Evolutionary conservation across 2,329 filamentous ascomycete genomes (phyloP), one percentile per base, ranked within the genome.

Genomic region (Elsinoe perseae): DNA sequence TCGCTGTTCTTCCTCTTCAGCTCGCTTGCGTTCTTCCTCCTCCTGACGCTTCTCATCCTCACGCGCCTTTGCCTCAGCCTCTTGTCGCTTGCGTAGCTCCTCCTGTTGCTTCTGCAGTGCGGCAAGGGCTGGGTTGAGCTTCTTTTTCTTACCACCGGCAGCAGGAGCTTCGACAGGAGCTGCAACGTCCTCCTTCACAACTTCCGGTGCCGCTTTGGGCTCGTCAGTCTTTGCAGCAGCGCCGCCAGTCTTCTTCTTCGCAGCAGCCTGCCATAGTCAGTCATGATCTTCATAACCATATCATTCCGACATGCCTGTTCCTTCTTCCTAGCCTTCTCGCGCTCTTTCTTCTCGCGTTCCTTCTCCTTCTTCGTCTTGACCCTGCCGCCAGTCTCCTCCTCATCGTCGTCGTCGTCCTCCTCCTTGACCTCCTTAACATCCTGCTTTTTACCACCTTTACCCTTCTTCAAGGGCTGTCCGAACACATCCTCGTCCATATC

Each of bases 321-420:
- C 83, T 91, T 98, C 77, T 98, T 98, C 63, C 91, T 81, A 75
- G 93, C 88, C 83, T 98, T 98, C 77, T 98, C 93, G 60, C 89
- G 84, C 77, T 98, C 93, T 76, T 96, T 98, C 80, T 92, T 97
- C 67, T 92, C 80, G 74, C 89, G 95, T 72, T 98, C 93, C 77
- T 98, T 98, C 76, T 98, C 91, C 58, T 95, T 93, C 81, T 97
- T 98, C 36, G 89, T 95, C 75, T 97, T 84, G 50, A 97, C 79
- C 56, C 84, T 81, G 43, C 85, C 85, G 58, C 77, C 76, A 3
- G 77, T n/a, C n/a, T n/a, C 78, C 6, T 71, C 81, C 9, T 74
- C 77, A 16, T 77, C 78, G 21, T 74, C 78, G 14, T 67, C 74
- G 10, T 67, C 67, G 27, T 66, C 65, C 36, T 65, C 64, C 16